Evolutionary conservation across 371 early-diverging fungal species (phyloP).

Genomic region (Rhizopus sp.): DNA sequence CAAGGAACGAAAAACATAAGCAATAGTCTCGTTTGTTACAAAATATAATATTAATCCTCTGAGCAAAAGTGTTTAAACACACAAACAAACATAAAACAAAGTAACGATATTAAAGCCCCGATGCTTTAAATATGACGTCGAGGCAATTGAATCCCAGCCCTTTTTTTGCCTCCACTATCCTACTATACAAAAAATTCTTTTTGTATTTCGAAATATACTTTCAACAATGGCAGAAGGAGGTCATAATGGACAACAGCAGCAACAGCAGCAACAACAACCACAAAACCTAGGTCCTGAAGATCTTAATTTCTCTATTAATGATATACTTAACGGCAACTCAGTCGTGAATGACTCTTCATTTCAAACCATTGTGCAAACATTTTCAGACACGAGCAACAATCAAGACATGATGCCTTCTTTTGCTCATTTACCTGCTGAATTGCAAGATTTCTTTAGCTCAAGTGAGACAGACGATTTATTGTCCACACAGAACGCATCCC

Average conservation of each 20-base stretch:
- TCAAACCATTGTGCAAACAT: slow-evolving; percentile 37
- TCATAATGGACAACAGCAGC: slow-evolving; percentile 2
- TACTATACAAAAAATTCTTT: not conserved
- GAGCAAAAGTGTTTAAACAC: too few relatives aligned
- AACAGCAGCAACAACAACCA: slow-evolving; percentile 7
- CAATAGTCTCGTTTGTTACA: too few relatives aligned
- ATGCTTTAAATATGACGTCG: not conserved
- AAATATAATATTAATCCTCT: too few relatives aligned
- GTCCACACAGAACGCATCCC: slow-evolving; percentile 27
- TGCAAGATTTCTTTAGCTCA: slow-evolving; percentile 37
- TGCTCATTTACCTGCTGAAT: slow-evolving; percentile 41
- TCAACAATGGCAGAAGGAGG: slow-evolving; percentile 3
- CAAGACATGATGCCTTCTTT: slow-evolving; percentile 23
- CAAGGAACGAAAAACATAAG: too few relatives aligned
- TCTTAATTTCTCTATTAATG: slow-evolving; percentile 37
- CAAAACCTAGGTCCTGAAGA: slow-evolving; percentile 15
- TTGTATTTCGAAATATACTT: not conserved
- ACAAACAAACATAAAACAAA: too few relatives aligned
- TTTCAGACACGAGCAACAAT: slow-evolving; percentile 22
- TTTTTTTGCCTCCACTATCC: not conserved
- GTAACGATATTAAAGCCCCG: too few relatives aligned
- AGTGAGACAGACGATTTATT: slow-evolving; percentile 40
- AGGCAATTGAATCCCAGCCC: not conserved
- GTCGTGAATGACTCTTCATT: slow-evolving; percentile 40
- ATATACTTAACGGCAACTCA: slow-evolving; percentile 31